Evolutionary conservation across 2,329 filamentous ascomycete genomes (phyloP).

Genomic region (Phialocephala sp.): DNA sequence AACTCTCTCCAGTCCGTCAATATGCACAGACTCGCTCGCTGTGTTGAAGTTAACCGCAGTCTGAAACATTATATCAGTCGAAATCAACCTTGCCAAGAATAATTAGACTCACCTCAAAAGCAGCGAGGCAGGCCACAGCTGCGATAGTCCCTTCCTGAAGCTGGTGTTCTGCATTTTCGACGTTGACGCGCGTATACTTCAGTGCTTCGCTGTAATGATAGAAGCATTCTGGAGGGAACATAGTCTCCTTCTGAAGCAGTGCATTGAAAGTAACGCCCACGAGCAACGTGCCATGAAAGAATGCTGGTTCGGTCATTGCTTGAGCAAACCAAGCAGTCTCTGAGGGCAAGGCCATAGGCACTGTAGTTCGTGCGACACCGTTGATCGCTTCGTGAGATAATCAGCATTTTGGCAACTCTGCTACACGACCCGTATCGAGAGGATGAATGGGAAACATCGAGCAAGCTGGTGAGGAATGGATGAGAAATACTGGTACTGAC

Average conservation of each 20-base stretch:
- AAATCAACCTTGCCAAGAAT: not conserved
- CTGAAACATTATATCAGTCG: constrained; percentile 1
- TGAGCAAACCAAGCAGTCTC: constrained; percentile 12
- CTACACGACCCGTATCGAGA: not conserved
- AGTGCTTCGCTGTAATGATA: constrained; percentile 13
- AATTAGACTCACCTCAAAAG: constrained; percentile 18
- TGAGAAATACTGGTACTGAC: constrained; percentile 1
- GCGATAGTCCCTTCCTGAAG: constrained; percentile 10
- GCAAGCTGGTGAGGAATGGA: not conserved
- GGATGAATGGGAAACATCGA: not conserved
- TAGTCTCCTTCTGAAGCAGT: not conserved
- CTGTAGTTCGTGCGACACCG: constrained; percentile 9
- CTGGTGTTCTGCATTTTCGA: constrained; percentile 13
- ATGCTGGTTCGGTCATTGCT: constrained; percentile 11
- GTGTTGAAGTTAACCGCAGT: constrained; percentile 4
- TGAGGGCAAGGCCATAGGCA: constrained; percentile 9
- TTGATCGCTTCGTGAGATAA: constrained; percentile 3
- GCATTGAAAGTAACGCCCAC: constrained; percentile 13
- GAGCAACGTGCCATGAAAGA: constrained; percentile 15
- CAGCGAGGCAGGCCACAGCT: constrained; percentile 15
- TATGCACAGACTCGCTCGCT: constrained; percentile 8
- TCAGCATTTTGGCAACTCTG: not conserved
- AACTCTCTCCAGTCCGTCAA: constrained; percentile 12
- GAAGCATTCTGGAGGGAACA: constrained; percentile 14
- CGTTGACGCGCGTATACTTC: constrained; percentile 9